These are phyloP conservation scores for Eucalyptus rudis DNA, from an alignment of 345 rosid genomes.

Conservation along the genomic window DNA sequence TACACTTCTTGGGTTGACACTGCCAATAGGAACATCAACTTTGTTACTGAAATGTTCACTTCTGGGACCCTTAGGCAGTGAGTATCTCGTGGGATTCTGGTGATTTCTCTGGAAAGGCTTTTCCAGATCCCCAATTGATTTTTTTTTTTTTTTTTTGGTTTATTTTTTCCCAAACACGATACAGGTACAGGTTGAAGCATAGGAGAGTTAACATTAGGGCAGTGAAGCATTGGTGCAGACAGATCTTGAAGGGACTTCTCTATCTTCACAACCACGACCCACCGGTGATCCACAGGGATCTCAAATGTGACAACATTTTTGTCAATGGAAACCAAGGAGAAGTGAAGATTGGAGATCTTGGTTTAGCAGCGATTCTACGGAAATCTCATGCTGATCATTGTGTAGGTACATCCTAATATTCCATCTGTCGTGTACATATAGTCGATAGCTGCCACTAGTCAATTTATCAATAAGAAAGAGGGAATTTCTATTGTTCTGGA, in stretches of 20 bases:
- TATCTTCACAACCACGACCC: slow-evolving; percentile 87
- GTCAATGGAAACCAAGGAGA: slow-evolving; percentile 95
- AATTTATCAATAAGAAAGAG: neutral
- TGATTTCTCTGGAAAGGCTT: neutral
- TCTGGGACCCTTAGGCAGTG: slow-evolving; percentile 91
- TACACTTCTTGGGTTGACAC: slow-evolving; percentile 91
- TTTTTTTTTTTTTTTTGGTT: neutral
- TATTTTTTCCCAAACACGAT: neutral
- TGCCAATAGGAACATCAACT: slow-evolving; percentile 74
- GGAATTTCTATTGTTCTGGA: neutral
- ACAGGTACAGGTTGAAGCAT: slow-evolving; percentile 72
- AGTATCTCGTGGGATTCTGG: slow-evolving; percentile 5
- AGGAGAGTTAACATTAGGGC: slow-evolving; percentile 83
- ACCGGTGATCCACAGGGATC: slow-evolving; percentile 95
- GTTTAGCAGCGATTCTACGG: slow-evolving; percentile 81
- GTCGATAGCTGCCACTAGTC: neutral
- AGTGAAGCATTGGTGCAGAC: slow-evolving; percentile 91
- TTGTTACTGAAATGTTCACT: slow-evolving; percentile 94
- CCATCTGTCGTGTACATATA: neutral
- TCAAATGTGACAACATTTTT: slow-evolving; percentile 92
- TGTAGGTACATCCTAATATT: slow-evolving; percentile 47
- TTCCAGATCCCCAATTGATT: neutral
- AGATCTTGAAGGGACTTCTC: slow-evolving; percentile 70
- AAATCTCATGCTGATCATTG: slow-evolving; percentile 87
- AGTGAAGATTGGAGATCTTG: slow-evolving; percentile 96